Evolutionary conservation across 352 stramenopile genomes (phyloP).

Genomic region (Phytopythium delawarense): DNA sequence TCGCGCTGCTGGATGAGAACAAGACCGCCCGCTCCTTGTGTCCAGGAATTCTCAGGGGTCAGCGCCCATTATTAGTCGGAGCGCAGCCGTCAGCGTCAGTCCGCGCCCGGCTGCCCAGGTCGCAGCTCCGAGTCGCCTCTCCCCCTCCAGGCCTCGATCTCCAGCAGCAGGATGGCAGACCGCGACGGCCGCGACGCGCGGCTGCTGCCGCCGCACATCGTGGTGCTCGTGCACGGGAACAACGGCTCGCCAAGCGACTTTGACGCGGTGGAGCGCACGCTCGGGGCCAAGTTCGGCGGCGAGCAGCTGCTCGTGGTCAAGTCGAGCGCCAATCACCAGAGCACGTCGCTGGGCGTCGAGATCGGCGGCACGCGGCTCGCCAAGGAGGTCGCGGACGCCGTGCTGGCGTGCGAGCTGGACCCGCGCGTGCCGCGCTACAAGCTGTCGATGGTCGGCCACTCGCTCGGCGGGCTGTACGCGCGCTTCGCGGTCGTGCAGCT

Average conservation of each 20-base stretch:
- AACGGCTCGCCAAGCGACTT: conserved; percentile 75
- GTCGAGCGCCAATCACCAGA: conserved; percentile 47
- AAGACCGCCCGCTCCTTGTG: no score
- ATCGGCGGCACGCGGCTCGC: conserved; percentile 60
- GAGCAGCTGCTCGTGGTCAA: conserved; percentile 67
- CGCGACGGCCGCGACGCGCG: no score
- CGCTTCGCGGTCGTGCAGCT: conserved; percentile 63
- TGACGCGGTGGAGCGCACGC: conserved; percentile 40
- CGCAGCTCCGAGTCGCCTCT: no score
- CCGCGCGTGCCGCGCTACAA: conserved; percentile 50
- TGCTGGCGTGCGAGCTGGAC: conserved; percentile 61
- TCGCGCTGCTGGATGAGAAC: no score
- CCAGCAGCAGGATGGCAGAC: no score
- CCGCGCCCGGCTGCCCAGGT: no score
- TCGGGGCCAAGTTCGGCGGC: conserved; percentile 38
- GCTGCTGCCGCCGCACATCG: conserved; percentile 58
- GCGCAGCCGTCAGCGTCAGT: no score
- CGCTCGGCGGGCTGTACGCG: conserved; percentile 72
- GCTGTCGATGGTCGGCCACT: conserved; percentile 68
- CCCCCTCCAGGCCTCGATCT: no score
- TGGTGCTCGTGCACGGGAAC: conserved; percentile 83
- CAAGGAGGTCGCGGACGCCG: conserved; percentile 48
- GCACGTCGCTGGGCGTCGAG: conserved; percentile 66
- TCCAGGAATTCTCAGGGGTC: no score
- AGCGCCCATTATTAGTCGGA: no score